Conservation (phyloP, 176 grass and related monocot genomes). For the Lolium rigidum region DNA sequence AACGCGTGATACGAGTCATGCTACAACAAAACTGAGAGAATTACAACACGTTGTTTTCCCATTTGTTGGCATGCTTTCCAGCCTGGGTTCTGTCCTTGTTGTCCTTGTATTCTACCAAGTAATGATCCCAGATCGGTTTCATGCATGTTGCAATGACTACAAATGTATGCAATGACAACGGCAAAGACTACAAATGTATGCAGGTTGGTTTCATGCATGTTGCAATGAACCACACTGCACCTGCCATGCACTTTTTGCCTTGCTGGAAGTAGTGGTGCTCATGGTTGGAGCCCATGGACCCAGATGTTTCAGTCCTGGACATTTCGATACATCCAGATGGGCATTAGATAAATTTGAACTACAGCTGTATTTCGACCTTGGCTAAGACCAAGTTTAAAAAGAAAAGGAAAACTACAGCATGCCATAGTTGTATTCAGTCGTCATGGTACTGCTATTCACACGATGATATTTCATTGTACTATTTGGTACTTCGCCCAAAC, state of each 20-base stretch:
- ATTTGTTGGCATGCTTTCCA: constrained; percentile 33
- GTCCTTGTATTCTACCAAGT: neutral
- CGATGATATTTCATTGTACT: too few relatives aligned
- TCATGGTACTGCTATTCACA: too few relatives aligned
- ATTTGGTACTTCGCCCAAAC: too few relatives aligned
- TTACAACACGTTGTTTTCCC: constrained; percentile 30
- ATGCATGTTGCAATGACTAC: too few relatives aligned
- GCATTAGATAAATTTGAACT: neutral
- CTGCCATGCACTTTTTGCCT: neutral
- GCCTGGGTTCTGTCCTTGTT: neutral
- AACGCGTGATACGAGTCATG: neutral
- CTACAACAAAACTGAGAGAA: neutral
- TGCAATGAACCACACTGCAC: neutral
- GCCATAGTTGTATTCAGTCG: neutral
- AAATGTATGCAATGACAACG: neutral
- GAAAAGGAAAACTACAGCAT: neutral
- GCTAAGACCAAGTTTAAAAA: too few relatives aligned
- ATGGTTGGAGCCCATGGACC: neutral
- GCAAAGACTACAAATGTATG: too few relatives aligned
- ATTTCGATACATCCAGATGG: constrained; percentile 1
- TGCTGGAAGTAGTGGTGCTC: neutral
- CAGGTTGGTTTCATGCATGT: neutral
- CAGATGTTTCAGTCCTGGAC: constrained; percentile 17
- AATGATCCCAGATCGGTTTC: neutral
- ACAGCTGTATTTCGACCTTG: neutral